phyloP scores from a whole-genome alignment of 768 basidiomycete species.

The Mycena albidolilacea region DNA sequence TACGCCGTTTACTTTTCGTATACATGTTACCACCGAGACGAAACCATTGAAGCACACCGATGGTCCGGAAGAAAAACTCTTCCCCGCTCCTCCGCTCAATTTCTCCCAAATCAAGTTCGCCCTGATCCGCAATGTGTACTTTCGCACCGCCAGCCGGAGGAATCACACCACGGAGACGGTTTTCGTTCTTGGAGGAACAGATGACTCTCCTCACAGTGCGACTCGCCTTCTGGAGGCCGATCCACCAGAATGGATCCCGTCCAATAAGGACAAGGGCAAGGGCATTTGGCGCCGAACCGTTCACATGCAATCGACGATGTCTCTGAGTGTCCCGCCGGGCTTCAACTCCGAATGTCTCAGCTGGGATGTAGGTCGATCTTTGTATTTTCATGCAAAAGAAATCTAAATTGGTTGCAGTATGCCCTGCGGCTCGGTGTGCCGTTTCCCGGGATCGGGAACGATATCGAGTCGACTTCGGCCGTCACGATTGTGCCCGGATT shows the following conservation, averaged over 20 bases:
- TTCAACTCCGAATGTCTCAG: constrained; percentile 4
- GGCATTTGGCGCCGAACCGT: constrained; percentile 30
- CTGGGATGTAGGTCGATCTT: constrained; percentile 22
- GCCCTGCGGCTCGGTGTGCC: constrained; percentile 20
- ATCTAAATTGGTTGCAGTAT: constrained; percentile 16
- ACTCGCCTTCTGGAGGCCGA: constrained; percentile 10
- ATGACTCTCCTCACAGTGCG: constrained; percentile 4
- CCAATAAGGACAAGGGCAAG: constrained; percentile 5
- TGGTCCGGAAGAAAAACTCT: constrained; percentile 14
- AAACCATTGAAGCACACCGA: constrained; percentile 24
- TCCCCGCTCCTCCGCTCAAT: constrained; percentile 24
- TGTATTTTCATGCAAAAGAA: background rate
- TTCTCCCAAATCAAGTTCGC: constrained; percentile 18
- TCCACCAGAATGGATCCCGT: constrained; percentile 26
- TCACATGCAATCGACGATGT: constrained; percentile 24
- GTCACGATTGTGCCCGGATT: constrained; percentile 26
- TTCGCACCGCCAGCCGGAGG: background rate
- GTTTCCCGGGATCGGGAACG: constrained; percentile 28
- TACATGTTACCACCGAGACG: constrained; percentile 25
- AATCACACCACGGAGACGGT: constrained; percentile 1
- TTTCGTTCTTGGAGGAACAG: constrained; percentile 10
- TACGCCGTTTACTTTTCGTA: constrained; percentile 20
- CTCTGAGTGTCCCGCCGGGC: constrained; percentile 19
- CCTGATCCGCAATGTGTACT: constrained; percentile 18
- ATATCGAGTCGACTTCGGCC: constrained; percentile 23